Percentiles rank a stretch among this genome's conserved stretches.
phyloP scores from a whole-genome alignment of 2,329 filamentous ascomycete genomes.

The Nannizziopsis arthrosporioides region DNA sequence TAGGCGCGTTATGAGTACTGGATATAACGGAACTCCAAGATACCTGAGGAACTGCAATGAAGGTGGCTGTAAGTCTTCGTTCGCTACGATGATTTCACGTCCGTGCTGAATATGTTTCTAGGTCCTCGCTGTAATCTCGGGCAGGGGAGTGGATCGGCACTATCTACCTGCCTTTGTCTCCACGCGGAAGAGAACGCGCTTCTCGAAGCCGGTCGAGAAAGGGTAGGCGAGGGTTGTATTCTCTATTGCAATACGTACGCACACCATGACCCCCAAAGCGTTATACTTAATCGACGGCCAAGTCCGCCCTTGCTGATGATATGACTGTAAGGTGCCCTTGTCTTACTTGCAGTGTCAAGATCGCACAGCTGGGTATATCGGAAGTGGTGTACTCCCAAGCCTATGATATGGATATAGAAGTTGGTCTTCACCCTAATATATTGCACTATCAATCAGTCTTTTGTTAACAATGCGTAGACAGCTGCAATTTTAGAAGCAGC shows the following conservation, averaged over 20 bases:
- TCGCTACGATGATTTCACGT: neutral
- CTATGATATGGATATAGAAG: conserved; percentile 83
- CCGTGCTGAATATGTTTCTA: conserved; percentile 17
- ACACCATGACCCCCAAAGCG: neutral
- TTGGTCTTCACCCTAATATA: conserved; percentile 22
- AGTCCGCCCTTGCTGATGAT: neutral
- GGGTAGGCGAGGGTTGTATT: conserved; percentile 68
- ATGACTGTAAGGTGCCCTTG: conserved; percentile 58
- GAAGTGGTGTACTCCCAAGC: conserved; percentile 91
- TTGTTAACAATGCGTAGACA: conserved; percentile 36
- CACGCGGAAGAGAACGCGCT: conserved; percentile 97
- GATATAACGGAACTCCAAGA: conserved; percentile 94
- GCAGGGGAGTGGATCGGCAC: conserved; percentile 54
- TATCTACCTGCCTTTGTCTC: conserved; percentile 87
- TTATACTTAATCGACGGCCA: neutral
- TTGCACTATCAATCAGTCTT: neutral
- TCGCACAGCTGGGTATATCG: conserved; percentile 86
- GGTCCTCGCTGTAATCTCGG: conserved; percentile 67
- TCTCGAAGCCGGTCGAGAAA: conserved; percentile 82
- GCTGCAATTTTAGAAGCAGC: conserved; percentile 72
- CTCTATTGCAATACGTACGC: conserved; percentile 76
- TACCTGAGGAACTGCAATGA: conserved; percentile 82
- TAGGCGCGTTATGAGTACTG: conserved; percentile 80
- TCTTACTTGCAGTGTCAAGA: conserved; percentile 96
- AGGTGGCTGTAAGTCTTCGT: conserved; percentile 57